phyloP scores from a whole-genome alignment of 306 rosid genomes.

The Benincasa hispida region DNA sequence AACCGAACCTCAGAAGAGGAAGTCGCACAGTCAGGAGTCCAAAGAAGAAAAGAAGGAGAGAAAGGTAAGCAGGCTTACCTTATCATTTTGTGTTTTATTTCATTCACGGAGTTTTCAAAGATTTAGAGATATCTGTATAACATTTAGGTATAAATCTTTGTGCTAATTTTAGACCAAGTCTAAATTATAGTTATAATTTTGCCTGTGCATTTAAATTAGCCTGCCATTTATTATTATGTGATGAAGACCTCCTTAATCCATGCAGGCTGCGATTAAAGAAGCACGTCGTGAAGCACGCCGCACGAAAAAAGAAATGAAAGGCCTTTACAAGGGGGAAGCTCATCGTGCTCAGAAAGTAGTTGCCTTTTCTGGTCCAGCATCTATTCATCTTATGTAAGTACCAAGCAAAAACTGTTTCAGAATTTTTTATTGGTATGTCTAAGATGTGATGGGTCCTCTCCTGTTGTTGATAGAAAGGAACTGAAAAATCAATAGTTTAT shows the following conservation, averaged over 20 bases:
- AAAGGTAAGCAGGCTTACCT: constrained; percentile 37
- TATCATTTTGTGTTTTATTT: not conserved
- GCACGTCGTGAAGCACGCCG: constrained; percentile 75
- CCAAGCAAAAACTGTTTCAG: not conserved
- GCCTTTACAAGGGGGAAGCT: constrained; percentile 61
- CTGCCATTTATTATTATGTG: not conserved
- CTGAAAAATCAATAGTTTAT: not conserved
- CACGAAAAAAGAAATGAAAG: constrained; percentile 65
- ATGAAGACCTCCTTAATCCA: not conserved
- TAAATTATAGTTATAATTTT: not conserved
- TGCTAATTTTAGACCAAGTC: not conserved
- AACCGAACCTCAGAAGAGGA: constrained; percentile 49
- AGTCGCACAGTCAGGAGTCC: constrained; percentile 61
- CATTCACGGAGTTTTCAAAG: not conserved
- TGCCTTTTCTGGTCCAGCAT: constrained; percentile 65
- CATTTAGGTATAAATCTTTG: not conserved
- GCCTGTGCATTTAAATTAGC: not conserved
- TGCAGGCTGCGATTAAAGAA: constrained; percentile 76
- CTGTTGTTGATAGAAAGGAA: not conserved
- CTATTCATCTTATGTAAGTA: constrained; percentile 62
- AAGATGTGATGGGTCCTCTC: not conserved
- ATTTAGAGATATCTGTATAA: not conserved
- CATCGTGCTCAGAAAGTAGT: constrained; percentile 74
- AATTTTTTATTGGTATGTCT: not conserved
- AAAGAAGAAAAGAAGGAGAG: constrained; percentile 86